Percentiles rank a stretch among this genome's conserved stretches.
Evolutionary conservation across 345 rosid genomes (phyloP).

Genomic region (Lenwebbia sp.): DNA sequence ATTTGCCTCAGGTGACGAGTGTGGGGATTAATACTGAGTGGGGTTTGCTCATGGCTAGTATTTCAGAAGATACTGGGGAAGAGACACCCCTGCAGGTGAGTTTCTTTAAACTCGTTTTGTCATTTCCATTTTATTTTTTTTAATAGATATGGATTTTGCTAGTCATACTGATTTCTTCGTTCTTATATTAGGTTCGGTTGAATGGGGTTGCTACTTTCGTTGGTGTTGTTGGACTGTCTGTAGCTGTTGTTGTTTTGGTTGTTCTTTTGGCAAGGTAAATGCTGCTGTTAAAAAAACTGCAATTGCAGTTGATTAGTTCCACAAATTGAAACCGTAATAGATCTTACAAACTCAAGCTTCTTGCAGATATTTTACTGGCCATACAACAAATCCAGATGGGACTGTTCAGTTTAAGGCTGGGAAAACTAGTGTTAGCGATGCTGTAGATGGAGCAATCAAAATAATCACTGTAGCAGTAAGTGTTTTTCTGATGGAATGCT

Average conservation of each 20-base stretch:
- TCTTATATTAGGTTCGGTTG: constrained; percentile 62
- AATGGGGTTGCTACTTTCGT: constrained; percentile 98
- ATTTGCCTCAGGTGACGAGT: constrained; percentile 55
- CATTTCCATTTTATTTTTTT: too few relatives aligned
- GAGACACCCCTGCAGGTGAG: constrained; percentile 96
- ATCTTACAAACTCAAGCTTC: neutral
- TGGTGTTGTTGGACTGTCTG: constrained; percentile 84
- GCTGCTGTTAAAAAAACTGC: neutral
- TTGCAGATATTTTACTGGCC: constrained; percentile 76
- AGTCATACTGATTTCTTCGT: constrained; percentile 1
- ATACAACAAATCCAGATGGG: constrained; percentile 38
- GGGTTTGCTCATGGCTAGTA: constrained; percentile 96
- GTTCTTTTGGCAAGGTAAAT: constrained; percentile 75
- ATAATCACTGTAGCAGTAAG: constrained; percentile 90
- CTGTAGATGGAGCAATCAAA: constrained; percentile 61
- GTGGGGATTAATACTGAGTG: constrained; percentile 96
- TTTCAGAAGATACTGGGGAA: constrained; percentile 96
- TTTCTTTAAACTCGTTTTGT: neutral
- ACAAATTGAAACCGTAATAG: neutral
- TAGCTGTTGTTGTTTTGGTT: constrained; percentile 67
- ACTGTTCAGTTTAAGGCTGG: constrained; percentile 43
- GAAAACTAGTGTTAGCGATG: constrained; percentile 36
- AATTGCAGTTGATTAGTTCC: neutral
- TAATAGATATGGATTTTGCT: fast-evolving
- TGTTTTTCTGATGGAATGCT: neutral